Percentiles rank a stretch among this genome's conserved stretches.
Conservation (phyloP, 2,329 filamentous ascomycete species). For the Rachicladosporium sp. region DNA sequence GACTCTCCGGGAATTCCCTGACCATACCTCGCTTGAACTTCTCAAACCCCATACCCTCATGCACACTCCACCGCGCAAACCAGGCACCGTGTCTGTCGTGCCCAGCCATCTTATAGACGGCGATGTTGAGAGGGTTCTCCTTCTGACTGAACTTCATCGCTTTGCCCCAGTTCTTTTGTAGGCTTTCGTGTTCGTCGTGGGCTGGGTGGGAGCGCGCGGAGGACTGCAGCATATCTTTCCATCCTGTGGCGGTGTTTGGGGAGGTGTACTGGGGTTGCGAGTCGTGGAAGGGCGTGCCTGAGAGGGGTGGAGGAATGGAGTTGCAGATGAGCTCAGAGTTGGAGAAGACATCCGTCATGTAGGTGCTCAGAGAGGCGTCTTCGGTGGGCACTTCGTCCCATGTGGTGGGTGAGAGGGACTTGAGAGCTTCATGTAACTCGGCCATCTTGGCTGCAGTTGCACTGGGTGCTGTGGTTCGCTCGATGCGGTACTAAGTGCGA, state of each 20-base stretch:
- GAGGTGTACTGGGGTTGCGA: constrained; percentile 45
- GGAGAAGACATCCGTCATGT: constrained; percentile 29
- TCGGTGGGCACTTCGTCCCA: constrained; percentile 33
- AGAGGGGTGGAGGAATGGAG: constrained; percentile 54
- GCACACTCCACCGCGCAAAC: constrained; percentile 78
- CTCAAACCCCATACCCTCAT: constrained; percentile 63
- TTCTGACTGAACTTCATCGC: constrained; percentile 59
- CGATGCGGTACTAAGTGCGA: too few species aligned
- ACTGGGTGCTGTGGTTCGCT: too few species aligned
- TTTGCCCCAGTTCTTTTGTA: constrained; percentile 79
- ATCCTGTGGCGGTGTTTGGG: constrained; percentile 38
- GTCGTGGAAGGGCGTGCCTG: constrained; percentile 32
- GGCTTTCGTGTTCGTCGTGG: constrained; percentile 40
- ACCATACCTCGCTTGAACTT: constrained; percentile 67
- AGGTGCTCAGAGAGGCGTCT: constrained; percentile 26
- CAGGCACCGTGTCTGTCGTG: constrained; percentile 77
- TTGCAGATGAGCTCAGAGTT: constrained; percentile 60
- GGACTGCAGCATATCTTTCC: constrained; percentile 42
- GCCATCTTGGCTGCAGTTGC: constrained; percentile 18
- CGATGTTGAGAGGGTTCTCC: constrained; percentile 65
- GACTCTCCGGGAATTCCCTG: constrained; percentile 65
- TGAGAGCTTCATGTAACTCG: constrained; percentile 35
- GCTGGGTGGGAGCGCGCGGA: constrained; percentile 37
- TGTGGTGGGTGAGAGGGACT: constrained; percentile 30
- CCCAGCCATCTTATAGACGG: constrained; percentile 65